A percentile compares a stretch with the other conserved stretches of the same genome.
These are phyloP conservation scores for Pseudodiploospora longispora DNA, from an alignment of 2,329 filamentous ascomycete genomes.

Conservation along the genomic window DNA sequence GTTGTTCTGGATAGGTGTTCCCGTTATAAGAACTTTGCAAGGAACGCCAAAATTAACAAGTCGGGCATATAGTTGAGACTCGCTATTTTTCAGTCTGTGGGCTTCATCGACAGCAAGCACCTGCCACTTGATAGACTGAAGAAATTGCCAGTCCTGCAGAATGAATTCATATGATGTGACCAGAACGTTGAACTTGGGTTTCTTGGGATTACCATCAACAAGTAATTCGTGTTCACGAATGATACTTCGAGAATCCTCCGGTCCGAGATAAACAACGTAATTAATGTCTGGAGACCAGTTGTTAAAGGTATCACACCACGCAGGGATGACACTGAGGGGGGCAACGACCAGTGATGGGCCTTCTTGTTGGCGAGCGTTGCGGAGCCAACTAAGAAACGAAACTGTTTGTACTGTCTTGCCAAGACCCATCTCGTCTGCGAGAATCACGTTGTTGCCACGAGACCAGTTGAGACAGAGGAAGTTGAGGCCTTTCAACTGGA, in stretches of 20 bases:
- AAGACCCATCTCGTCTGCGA: slow-evolving; percentile 97
- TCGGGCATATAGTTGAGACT: slow-evolving; percentile 85
- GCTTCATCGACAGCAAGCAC: slow-evolving; percentile 95
- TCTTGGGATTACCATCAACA: slow-evolving; percentile 75
- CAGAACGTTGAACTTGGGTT: slow-evolving; percentile 94
- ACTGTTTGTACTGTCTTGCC: slow-evolving; percentile 98
- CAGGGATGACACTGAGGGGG: slow-evolving; percentile 90
- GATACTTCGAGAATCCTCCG: slow-evolving; percentile 73
- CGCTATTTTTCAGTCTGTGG: slow-evolving; percentile 91
- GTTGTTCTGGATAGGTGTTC: slow-evolving; percentile 96
- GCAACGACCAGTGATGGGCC: slow-evolving; percentile 97
- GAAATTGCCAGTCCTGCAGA: slow-evolving; percentile 71
- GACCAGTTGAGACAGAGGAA: slow-evolving; percentile 97
- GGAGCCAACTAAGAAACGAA: slow-evolving; percentile 93
- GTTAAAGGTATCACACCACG: slow-evolving; percentile 97
- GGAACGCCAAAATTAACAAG: slow-evolving; percentile 81
- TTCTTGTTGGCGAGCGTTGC: slow-evolving; percentile 80
- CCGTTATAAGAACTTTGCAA: slow-evolving; percentile 86
- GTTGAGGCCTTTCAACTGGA: slow-evolving; percentile 90
- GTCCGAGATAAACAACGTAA: slow-evolving; percentile 93
- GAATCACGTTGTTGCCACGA: slow-evolving; percentile 85
- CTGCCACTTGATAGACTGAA: slow-evolving; percentile 93
- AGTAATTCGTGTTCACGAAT: slow-evolving; percentile 88
- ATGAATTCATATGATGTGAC: slow-evolving; percentile 98
- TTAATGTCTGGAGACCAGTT: slow-evolving; percentile 93